Conservation (phyloP, 371 early-diverging fungal genomes). For the Rhizopus sp. region DNA sequence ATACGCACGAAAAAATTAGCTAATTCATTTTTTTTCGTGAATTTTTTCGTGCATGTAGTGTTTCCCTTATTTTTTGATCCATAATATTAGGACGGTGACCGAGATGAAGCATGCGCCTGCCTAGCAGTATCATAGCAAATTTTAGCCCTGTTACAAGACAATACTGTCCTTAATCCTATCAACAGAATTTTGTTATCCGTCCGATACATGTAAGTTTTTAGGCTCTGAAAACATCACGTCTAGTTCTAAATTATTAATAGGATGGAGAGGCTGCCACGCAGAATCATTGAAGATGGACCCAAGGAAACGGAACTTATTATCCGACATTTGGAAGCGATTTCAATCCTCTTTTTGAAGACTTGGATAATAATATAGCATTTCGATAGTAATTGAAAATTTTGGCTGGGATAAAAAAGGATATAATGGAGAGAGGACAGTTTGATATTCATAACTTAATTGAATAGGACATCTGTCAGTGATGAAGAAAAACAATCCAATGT, state of each 20-base stretch:
- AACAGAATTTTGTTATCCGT: constrained; percentile 25
- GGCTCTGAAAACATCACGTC: constrained; percentile 9
- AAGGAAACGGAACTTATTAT: constrained; percentile 26
- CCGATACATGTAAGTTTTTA: constrained; percentile 24
- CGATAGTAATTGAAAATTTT: constrained; percentile 22
- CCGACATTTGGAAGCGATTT: constrained; percentile 24
- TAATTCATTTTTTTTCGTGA: too few relatives aligned
- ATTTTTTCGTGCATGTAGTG: too few relatives aligned
- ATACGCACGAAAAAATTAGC: too few relatives aligned
- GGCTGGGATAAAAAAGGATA: constrained; percentile 14
- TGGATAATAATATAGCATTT: constrained; percentile 20
- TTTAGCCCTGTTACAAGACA: constrained; percentile 17
- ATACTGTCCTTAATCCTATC: constrained; percentile 12
- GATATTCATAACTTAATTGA: constrained; percentile 18
- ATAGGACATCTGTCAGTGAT: constrained; percentile 28
- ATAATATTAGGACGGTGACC: constrained; percentile 19
- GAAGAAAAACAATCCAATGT: constrained; percentile 22
- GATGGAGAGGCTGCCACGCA: constrained; percentile 23
- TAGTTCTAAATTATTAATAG: constrained; percentile 19
- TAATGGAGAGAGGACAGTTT: constrained; percentile 12
- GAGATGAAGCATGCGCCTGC: constrained; percentile 13
- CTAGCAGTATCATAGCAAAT: constrained; percentile 18
- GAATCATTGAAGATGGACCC: constrained; percentile 20
- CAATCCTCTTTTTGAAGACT: constrained; percentile 26
- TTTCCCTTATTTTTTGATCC: too few relatives aligned